Conservation (phyloP, 306 rosid genomes). For the Cicer pinnatifidum region DNA sequence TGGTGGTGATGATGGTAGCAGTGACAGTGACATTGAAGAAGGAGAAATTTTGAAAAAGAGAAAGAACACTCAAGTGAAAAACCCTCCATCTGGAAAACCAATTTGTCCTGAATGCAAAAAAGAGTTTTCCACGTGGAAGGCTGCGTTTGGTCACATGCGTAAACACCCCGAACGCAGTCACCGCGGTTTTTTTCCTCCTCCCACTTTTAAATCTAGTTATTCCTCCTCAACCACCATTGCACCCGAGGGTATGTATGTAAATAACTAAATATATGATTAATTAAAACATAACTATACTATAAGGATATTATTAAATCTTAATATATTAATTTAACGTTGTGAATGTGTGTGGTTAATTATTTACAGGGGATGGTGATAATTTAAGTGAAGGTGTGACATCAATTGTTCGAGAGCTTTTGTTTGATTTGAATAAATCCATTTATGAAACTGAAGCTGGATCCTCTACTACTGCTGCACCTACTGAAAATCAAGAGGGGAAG, state of each 20-base stretch:
- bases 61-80: background rate
- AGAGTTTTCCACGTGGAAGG: slow-evolving; percentile 45
- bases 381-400: background rate
- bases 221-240: background rate
- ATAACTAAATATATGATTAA: background rate
- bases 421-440: slow-evolving; percentile 32
- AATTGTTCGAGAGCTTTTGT: background rate
- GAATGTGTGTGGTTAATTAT: background rate
- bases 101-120: slow-evolving; percentile 40
- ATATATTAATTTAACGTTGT: background rate
- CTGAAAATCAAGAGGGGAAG: background rate
- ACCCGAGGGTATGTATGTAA: background rate
- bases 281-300: background rate
- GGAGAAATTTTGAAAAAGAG: slow-evolving; percentile 30
- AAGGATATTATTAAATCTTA: too few relatives aligned
- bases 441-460: background rate
- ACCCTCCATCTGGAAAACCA: slow-evolving; percentile 44
- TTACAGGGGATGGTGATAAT: slow-evolving; percentile 10
- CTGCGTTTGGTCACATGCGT: slow-evolving; percentile 54
- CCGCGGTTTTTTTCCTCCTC: slow-evolving; percentile 48
- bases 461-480: background rate
- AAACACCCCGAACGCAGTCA: slow-evolving; percentile 46
- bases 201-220: background rate
- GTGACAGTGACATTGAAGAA: background rate
- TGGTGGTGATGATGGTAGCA: too few relatives aligned